Evolutionary conservation across 2,329 filamentous ascomycete species (phyloP).

Genomic region (Epichloe festucae): DNA sequence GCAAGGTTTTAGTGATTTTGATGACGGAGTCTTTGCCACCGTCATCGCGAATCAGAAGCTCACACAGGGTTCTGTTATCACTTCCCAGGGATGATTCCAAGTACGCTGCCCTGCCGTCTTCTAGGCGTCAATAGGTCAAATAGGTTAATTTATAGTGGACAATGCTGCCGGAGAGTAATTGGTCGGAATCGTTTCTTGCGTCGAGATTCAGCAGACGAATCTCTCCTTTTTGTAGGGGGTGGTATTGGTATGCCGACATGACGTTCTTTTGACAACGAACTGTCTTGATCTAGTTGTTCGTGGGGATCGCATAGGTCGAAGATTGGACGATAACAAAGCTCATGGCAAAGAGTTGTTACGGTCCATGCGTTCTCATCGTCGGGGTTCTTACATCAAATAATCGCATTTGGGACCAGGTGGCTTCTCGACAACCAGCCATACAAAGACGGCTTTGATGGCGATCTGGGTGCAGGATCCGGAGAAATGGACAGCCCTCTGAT

Average conservation of each 20-base stretch:
- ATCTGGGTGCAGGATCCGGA: too few species aligned
- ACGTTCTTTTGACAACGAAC: too few species aligned
- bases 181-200: not conserved
- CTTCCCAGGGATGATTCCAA: constrained; percentile 3
- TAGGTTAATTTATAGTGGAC: constrained; percentile 3
- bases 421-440: too few species aligned
- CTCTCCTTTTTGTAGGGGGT: not conserved
- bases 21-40: constrained; percentile 1
- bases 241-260: constrained; percentile 4
- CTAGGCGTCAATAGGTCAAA: not conserved
- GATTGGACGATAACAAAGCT: not conserved
- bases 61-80: not conserved
- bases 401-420: too few species aligned
- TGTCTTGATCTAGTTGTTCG: not conserved
- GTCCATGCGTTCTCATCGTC: too few species aligned
- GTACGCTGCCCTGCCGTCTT: not conserved
- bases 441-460: too few species aligned
- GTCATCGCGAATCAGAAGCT: not conserved
- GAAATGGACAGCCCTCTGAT: too few species aligned
- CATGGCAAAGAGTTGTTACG: too few species aligned
- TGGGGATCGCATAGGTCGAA: not conserved
- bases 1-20: constrained; percentile 3
- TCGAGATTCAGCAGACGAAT: constrained; percentile 6
- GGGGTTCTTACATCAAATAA: too few species aligned
- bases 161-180: constrained; percentile 3